Percentiles rank a stretch among this genome's conserved stretches.
Conservation (phyloP, 306 rosid genomes). For the Casuarina glauca region DNA sequence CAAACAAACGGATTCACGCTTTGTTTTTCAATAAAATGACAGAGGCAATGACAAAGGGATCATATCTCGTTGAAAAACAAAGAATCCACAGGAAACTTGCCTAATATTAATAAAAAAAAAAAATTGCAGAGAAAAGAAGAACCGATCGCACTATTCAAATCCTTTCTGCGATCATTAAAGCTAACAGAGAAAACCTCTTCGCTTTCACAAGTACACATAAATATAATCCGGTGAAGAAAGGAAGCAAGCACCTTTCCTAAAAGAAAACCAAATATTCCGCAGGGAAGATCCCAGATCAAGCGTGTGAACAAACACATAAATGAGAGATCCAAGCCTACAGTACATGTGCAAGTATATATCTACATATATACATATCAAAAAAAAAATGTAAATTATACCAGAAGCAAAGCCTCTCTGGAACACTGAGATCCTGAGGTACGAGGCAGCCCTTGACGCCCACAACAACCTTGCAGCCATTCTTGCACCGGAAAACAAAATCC, state of each 20-base stretch:
- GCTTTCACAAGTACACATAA: too few relatives aligned
- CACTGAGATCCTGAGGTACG: constrained; percentile 63
- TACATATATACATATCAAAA: constrained; percentile 6
- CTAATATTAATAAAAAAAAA: background rate
- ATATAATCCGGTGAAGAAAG: constrained; percentile 15
- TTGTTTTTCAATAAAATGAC: background rate
- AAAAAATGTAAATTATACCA: constrained; percentile 30
- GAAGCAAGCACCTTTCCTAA: constrained; percentile 4
- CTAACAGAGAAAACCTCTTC: background rate
- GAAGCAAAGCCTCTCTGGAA: constrained; percentile 58
- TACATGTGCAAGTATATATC: background rate
- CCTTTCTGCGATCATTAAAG: background rate
- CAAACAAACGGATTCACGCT: background rate
- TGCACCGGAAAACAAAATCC: constrained; percentile 14
- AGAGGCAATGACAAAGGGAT: background rate
- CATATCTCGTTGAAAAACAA: background rate
- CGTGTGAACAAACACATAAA: constrained; percentile 21
- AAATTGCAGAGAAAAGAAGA: background rate
- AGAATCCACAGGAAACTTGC: background rate
- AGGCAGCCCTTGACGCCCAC: constrained; percentile 86
- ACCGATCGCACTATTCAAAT: background rate
- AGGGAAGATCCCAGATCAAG: constrained; percentile 26
- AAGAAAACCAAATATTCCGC: constrained; percentile 22
- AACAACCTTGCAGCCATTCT: constrained; percentile 69
- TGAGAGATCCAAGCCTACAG: constrained; percentile 29